Evolutionary conservation across 768 basidiomycete genomes (phyloP), one percentile per base, ranked within the genome.

Genomic region (Leccinum uliginosum): DNA sequence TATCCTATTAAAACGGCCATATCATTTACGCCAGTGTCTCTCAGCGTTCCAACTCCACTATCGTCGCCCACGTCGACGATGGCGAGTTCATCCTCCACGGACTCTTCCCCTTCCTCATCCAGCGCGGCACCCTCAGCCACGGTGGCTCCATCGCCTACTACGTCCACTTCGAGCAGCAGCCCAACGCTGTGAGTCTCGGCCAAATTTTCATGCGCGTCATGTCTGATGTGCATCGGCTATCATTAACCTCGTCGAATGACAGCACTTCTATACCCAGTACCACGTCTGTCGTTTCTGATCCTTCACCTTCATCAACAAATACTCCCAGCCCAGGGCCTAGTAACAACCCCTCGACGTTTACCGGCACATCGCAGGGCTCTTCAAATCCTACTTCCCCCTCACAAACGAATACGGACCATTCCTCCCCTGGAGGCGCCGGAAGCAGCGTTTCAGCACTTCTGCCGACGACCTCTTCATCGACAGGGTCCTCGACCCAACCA

Each of bases 401-500:
- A 11, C 62, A 63, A 23, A 78, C 78, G 11, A 74, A 75, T 61
- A 79, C 78, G 4, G 67, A 75, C 43, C 77, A 73, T 21, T 68
- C 76, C 19, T 56, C 80, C 27, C 67, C 73, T 21, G 78, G 75
- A 5, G 69, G 74, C 52, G 50, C 66, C 3, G 67, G 75, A 56
- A 77, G 78, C 44, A 70, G 73, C 32, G 68, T 73, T 11, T 70
- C 73, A 19, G 60, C 81, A 11, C 69, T 79, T 6, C 59, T 80
- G 19, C 71, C 83, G 27, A n/a, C n/a, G 24, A 46, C 4, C 6
- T 19, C n/a, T 49, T 83, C 82, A 2, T 69, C 78, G 24, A 59
- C 76, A 47, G 78, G 72, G 32, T 76, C 80, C 6, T 78, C 80
- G 4, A 79, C 77, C n/a, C 71, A 73, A 55, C 58, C 78, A 6